A percentile compares a stretch with the other conserved stretches of the same genome.
These are phyloP conservation scores for Linum usitatissimum DNA, from an alignment of 345 rosid species.

Conservation along the genomic window DNA sequence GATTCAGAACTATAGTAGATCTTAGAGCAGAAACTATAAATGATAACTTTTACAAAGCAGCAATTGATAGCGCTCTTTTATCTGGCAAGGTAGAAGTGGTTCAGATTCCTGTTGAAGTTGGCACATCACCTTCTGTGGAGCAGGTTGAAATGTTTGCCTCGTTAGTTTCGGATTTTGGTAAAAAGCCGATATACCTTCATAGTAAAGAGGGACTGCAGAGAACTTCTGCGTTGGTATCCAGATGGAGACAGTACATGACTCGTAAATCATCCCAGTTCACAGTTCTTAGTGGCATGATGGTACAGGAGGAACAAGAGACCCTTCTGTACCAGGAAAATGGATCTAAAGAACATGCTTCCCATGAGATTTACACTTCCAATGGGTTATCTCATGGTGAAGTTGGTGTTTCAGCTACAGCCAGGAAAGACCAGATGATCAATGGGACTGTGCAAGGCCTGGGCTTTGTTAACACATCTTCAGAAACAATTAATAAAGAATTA, in stretches of 20 bases:
- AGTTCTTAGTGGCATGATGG: slow-evolving; percentile 13
- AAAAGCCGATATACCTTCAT: slow-evolving; percentile 77
- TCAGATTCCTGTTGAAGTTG: slow-evolving; percentile 69
- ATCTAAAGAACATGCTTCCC: slow-evolving; percentile 20
- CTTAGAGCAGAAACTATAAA: slow-evolving; percentile 68
- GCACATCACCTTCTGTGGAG: slow-evolving; percentile 73
- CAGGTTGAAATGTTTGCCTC: slow-evolving; percentile 92
- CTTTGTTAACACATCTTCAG: slow-evolving; percentile 22
- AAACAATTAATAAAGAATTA: slow-evolving; percentile 19
- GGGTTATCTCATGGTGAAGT: slow-evolving; percentile 21
- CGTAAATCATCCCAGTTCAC: slow-evolving; percentile 28
- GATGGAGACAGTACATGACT: slow-evolving; percentile 89
- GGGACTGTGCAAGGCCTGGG: slow-evolving; percentile 18
- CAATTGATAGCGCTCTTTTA: slow-evolving; percentile 48
- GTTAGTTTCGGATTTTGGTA: slow-evolving; percentile 56
- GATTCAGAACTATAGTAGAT: slow-evolving; percentile 80
- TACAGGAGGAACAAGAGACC: slow-evolving; percentile 17
- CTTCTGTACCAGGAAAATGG: slow-evolving; percentile 26
- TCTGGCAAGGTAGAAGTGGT: slow-evolving; percentile 52
- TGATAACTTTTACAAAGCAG: slow-evolving; percentile 67
- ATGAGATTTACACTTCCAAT: slow-evolving; percentile 22
- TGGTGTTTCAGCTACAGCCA: slow-evolving; percentile 16
- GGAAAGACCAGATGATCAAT: slow-evolving; percentile 18
- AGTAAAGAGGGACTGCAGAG: slow-evolving; percentile 92
- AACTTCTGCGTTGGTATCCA: slow-evolving; percentile 79